Evolutionary conservation across 2,329 filamentous ascomycete genomes (phyloP).

Genomic region (Stromatinia cepivora): DNA sequence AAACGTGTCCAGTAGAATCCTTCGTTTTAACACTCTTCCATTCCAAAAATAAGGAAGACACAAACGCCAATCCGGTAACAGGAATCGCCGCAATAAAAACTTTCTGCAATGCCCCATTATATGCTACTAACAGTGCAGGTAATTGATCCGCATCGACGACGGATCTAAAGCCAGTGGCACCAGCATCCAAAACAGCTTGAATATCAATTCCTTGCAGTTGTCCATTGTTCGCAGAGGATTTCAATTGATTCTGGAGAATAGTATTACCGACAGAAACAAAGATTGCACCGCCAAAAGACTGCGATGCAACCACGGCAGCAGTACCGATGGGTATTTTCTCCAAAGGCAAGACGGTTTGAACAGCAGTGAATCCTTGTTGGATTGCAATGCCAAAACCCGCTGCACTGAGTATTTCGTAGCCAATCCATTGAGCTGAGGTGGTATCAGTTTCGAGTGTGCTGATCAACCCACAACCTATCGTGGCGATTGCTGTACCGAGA

Average conservation of each 20-base stretch:
- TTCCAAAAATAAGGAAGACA: slow-evolving; percentile 52
- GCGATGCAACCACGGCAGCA: slow-evolving; percentile 46
- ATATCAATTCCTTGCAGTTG: slow-evolving; percentile 34
- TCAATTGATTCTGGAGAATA: slow-evolving; percentile 43
- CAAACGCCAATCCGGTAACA: slow-evolving; percentile 48
- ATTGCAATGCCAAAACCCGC: slow-evolving; percentile 38
- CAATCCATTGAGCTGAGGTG: slow-evolving; percentile 50
- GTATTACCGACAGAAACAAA: slow-evolving; percentile 51
- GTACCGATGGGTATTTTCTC: slow-evolving; percentile 48
- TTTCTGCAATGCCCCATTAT: slow-evolving; percentile 53
- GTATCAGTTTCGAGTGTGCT: slow-evolving; percentile 42
- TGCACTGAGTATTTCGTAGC: slow-evolving; percentile 42
- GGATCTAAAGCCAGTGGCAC: slow-evolving; percentile 49
- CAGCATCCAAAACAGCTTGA: slow-evolving; percentile 35
- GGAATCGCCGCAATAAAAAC: slow-evolving; percentile 57
- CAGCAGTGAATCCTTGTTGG: slow-evolving; percentile 37
- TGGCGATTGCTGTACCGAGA: slow-evolving; percentile 26
- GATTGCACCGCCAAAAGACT: slow-evolving; percentile 48
- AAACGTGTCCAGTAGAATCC: background rate
- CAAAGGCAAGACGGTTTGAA: slow-evolving; percentile 38
- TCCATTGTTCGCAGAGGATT: background rate
- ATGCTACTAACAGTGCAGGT: slow-evolving; percentile 49
- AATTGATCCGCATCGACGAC: slow-evolving; percentile 47
- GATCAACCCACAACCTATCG: slow-evolving; percentile 33
- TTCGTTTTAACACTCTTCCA: slow-evolving; percentile 44